Percentiles rank a stretch among this genome's conserved stretches.
phyloP scores from a whole-genome alignment of 805 yeast species.

The Lipomyces mesembrius region DNA sequence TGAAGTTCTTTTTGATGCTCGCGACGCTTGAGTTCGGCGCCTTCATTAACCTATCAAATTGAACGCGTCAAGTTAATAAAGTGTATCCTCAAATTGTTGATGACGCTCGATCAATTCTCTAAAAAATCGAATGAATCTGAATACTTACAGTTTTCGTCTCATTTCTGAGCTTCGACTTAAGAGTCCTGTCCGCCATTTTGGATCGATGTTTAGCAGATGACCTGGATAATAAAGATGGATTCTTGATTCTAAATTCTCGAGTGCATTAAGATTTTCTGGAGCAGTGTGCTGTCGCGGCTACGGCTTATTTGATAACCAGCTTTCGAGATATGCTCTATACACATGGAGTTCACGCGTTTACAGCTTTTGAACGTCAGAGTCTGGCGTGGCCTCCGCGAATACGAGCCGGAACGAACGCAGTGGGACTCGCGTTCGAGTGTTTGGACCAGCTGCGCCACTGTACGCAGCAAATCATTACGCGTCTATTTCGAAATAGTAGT shows the following conservation, averaged over 20 bases:
- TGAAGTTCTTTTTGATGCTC: slow-evolving; percentile 83
- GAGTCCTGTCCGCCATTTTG: slow-evolving; percentile 29
- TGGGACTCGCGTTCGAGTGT: too few species aligned
- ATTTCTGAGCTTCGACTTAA: slow-evolving; percentile 25
- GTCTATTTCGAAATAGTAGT: neutral
- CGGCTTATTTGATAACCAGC: neutral
- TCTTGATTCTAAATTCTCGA: too few species aligned
- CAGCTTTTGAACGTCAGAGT: neutral
- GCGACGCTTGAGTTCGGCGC: slow-evolving; percentile 75
- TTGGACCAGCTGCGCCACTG: neutral
- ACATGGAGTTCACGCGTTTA: neutral
- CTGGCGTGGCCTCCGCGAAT: neutral
- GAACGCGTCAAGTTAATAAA: neutral
- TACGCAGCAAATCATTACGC: neutral
- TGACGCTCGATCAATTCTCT: neutral
- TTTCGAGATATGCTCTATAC: neutral
- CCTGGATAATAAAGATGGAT: neutral
- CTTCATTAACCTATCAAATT: slow-evolving; percentile 57
- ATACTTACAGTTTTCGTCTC: slow-evolving; percentile 31
- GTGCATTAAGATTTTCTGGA: neutral
- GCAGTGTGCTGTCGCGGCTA: neutral
- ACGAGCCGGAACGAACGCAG: neutral
- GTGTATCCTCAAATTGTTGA: neutral
- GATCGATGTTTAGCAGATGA: neutral
- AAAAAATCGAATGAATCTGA: neutral